Conservation (phyloP, 306 rosid genomes). For the Inga oerstediana region DNA sequence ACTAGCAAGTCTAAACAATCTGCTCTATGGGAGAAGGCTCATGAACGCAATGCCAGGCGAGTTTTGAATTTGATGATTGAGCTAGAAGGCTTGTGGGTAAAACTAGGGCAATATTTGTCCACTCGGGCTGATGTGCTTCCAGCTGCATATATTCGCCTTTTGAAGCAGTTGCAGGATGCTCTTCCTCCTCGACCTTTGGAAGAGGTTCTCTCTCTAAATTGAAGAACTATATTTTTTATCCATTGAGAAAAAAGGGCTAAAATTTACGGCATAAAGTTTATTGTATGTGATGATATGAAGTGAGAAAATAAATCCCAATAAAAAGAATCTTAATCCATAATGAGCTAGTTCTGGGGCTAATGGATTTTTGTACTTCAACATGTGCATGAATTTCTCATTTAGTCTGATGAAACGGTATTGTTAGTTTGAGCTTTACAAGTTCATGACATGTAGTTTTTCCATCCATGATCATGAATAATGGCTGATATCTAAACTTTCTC, state of each 20-base stretch:
- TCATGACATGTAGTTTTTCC: not conserved
- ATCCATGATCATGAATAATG: conserved; percentile 27
- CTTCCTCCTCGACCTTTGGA: conserved; percentile 95
- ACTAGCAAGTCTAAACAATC: conserved; percentile 54
- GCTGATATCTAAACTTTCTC: conserved; percentile 18
- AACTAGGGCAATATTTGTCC: conserved; percentile 95
- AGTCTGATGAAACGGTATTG: conserved; percentile 13
- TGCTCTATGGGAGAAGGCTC: conserved; percentile 84
- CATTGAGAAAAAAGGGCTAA: conserved; percentile 7
- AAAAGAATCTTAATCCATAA: conserved; percentile 2
- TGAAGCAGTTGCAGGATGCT: conserved; percentile 93
- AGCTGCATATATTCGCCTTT: conserved; percentile 69
- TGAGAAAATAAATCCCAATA: not conserved
- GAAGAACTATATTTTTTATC: not conserved
- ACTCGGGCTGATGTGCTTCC: conserved; percentile 99
- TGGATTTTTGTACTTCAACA: conserved; percentile 17
- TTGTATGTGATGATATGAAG: not conserved
- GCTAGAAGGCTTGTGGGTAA: conserved; percentile 99
- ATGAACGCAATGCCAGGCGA: conserved; percentile 91
- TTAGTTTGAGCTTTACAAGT: conserved; percentile 20
- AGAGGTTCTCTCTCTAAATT: conserved; percentile 58
- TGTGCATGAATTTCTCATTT: conserved; percentile 21
- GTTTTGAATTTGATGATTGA: conserved; percentile 72
- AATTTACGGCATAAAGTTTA: conserved; percentile 7
- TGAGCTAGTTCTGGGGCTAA: not conserved